Percentiles rank a stretch among this genome's conserved stretches.
phyloP scores from a whole-genome alignment of 2,329 filamentous ascomycete species.

The Colletotrichum shisoi region DNA sequence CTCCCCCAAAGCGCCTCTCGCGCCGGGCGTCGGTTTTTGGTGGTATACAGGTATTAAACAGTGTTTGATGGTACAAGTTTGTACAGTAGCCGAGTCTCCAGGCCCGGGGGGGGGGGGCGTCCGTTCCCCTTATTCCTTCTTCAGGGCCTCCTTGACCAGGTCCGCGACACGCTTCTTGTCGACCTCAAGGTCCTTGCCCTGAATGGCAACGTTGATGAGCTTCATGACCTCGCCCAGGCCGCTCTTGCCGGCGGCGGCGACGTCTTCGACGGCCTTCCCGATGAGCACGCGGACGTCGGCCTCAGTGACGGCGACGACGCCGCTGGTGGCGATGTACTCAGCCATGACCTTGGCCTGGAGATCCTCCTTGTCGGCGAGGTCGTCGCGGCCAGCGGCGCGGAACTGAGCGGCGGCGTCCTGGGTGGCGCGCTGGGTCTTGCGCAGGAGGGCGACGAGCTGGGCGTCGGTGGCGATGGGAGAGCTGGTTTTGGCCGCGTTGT shows the following conservation, averaged over 20 bases:
- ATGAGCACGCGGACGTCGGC: conserved; percentile 67
- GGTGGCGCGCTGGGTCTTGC: conserved; percentile 66
- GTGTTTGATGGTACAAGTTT: conserved; percentile 17
- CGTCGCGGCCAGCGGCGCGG: conserved; percentile 67
- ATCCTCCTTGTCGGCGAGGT: conserved; percentile 75
- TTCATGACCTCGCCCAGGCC: conserved; percentile 70
- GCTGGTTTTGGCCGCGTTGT: conserved; percentile 77
- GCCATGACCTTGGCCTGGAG: conserved; percentile 70
- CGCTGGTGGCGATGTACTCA: conserved; percentile 68
- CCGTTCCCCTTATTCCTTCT: conserved; percentile 14
- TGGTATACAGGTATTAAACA: conserved; percentile 8
- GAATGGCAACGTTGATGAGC: conserved; percentile 62
- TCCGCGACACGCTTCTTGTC: conserved; percentile 68
- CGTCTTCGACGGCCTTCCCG: conserved; percentile 58
- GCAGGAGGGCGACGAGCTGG: conserved; percentile 72
- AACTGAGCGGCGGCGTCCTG: conserved; percentile 71
- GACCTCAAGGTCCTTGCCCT: conserved; percentile 71
- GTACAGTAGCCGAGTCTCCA: conserved; percentile 1
- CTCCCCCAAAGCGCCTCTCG: neutral
- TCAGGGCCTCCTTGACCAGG: conserved; percentile 63
- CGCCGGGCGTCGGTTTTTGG: neutral
- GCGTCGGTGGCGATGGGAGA: conserved; percentile 74
- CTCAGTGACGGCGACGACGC: conserved; percentile 65
- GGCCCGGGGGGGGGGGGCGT: too few relatives aligned
- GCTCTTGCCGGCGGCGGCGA: conserved; percentile 61